A percentile compares a stretch with the other conserved stretches of the same genome.
Conservation (phyloP, 139 green algal species). For the Coelastrella sp. region DNA sequence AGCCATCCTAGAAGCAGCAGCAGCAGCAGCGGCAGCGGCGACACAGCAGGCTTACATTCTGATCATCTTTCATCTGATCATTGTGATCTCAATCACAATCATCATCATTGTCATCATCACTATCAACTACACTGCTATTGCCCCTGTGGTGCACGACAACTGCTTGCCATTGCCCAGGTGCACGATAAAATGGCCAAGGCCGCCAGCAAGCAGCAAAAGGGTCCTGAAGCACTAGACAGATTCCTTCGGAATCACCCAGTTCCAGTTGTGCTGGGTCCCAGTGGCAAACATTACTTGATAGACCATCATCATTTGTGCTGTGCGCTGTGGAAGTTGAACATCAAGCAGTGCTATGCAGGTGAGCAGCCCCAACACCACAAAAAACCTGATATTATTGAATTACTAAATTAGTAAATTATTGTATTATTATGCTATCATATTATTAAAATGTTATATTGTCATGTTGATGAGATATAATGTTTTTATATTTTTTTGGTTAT, state of each 20-base stretch:
- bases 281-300: conserved; percentile 31
- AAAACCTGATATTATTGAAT: neutral
- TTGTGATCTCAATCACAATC: neutral
- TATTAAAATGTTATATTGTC: no score
- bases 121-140: neutral
- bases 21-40: neutral
- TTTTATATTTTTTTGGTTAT: no score
- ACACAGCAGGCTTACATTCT: neutral
- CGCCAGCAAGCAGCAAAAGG: conserved; percentile 19
- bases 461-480: no score
- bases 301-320: conserved; percentile 47
- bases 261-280: conserved; percentile 43
- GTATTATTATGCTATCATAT: no score
- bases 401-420: no score
- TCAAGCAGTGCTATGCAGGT: conserved; percentile 44
- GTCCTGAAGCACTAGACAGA: neutral
- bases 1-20: neutral
- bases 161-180: neutral
- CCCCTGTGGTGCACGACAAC: neutral
- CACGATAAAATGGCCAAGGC: conserved; percentile 41
- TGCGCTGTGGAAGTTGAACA: conserved; percentile 20
- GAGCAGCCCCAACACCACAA: neutral
- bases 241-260: conserved; percentile 43
- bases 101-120: neutral
- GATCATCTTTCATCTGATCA: neutral